Percentiles rank a stretch among this genome's conserved stretches.
These are phyloP conservation scores for Physcomitrium patens DNA, from an alignment of 225 moss, liverwort and hornwort genomes.

Conservation along the genomic window DNA sequence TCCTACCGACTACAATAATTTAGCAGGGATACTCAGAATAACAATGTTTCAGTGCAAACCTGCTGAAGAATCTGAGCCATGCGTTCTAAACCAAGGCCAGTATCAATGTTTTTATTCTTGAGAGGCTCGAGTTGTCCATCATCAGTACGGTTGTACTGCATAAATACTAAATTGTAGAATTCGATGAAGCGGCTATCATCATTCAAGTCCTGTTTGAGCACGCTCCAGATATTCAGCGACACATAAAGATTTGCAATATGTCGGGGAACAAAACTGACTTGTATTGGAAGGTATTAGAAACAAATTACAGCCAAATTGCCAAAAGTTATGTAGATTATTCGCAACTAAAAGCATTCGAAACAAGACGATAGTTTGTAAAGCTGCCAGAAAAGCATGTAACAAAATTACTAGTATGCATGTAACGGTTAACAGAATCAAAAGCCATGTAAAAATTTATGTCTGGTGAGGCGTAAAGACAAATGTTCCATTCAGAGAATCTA, in stretches of 20 bases:
- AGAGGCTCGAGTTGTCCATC: slow-evolving; percentile 71
- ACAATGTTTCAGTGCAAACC: slow-evolving; percentile 39
- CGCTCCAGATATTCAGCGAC: slow-evolving; percentile 22
- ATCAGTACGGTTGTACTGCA: slow-evolving; percentile 85
- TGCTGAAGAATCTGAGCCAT: slow-evolving; percentile 96
- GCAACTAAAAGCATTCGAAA: background rate
- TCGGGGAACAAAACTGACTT: background rate
- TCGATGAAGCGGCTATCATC: slow-evolving; percentile 93
- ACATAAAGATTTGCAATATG: background rate
- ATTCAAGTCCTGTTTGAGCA: slow-evolving; percentile 70
- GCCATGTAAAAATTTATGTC: background rate
- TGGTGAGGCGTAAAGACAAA: background rate
- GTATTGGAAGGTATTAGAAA: background rate
- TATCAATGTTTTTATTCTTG: slow-evolving; percentile 87
- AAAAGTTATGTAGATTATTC: background rate
- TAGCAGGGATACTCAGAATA: background rate
- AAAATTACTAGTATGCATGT: background rate
- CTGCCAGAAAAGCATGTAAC: slow-evolving; percentile 1
- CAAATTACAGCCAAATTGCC: background rate
- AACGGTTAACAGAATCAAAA: background rate
- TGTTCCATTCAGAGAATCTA: background rate
- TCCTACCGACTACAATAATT: background rate
- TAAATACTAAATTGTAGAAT: slow-evolving; percentile 94
- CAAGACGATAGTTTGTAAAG: background rate
- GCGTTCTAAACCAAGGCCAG: slow-evolving; percentile 92